phyloP scores from a whole-genome alignment of 139 green algal species.

The Asterochloris erici region DNA sequence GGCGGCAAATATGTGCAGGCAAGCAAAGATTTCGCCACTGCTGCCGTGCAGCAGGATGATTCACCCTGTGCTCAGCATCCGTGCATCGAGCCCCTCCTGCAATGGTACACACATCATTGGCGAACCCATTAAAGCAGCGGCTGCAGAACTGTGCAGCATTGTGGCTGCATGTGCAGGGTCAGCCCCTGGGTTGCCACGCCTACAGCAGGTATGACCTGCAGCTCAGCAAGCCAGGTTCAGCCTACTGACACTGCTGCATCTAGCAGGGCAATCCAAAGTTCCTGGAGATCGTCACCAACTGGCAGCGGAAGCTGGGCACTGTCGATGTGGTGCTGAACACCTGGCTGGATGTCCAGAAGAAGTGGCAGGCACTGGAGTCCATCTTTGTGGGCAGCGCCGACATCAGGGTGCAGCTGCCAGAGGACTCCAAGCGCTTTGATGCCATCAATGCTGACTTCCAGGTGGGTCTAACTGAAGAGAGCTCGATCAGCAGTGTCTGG shows the following conservation, averaged over 20 bases:
- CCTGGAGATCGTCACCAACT: slow-evolving; percentile 72
- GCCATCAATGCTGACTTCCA: slow-evolving; percentile 82
- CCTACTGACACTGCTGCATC: not conserved
- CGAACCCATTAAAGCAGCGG: too few relatives aligned
- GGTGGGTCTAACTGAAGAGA: slow-evolving; percentile 15
- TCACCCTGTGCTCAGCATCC: too few relatives aligned
- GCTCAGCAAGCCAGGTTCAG: too few relatives aligned
- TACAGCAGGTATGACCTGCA: too few relatives aligned
- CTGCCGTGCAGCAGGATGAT: too few relatives aligned
- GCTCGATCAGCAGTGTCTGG: too few relatives aligned
- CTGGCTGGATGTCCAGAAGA: slow-evolving; percentile 87
- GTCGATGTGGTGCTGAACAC: slow-evolving; percentile 76
- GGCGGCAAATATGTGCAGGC: slow-evolving; percentile 78
- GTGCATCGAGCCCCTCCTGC: too few relatives aligned
- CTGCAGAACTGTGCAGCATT: too few relatives aligned
- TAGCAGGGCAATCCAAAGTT: slow-evolving; percentile 84
- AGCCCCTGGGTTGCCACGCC: too few relatives aligned
- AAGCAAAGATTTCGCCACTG: not conserved
- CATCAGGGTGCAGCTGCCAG: slow-evolving; percentile 88
- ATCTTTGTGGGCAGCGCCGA: slow-evolving; percentile 89
- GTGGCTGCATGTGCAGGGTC: too few relatives aligned
- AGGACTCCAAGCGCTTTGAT: slow-evolving; percentile 87
- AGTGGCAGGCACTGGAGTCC: slow-evolving; percentile 87
- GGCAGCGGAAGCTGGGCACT: slow-evolving; percentile 83
- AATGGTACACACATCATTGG: too few relatives aligned